Evolutionary conservation across 169 alveolate species (phyloP), one percentile per base, ranked within the genome.

Genomic region (Fabrea salina): DNA sequence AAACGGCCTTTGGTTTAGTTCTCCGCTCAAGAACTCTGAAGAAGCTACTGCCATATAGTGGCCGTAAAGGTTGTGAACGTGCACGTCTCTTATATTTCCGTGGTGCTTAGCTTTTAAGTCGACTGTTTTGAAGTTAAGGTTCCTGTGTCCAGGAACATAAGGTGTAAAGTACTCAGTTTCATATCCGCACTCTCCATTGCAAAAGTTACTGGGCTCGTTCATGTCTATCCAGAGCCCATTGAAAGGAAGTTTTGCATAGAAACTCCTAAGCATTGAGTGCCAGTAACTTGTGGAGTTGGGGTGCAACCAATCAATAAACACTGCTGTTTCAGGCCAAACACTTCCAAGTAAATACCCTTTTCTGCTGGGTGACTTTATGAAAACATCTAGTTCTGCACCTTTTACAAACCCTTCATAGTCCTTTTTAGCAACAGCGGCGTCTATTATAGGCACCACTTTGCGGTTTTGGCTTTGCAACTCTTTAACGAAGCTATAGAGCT

Each of bases 301-400:
- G 44, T 83, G 44, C 47, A 87, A 75, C 58, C 80, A 91, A 75
- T 94, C 96, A n/a, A 92, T 91, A 68, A 83, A 94, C 16, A 86
- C 86, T n/a, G 91, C 88, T 16, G 85, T 86, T 27, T 92, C 94
- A 16, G 97, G 97, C 96, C 96, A 94, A 5, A 91, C 96, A 56
- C 83, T 37, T 4, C 95, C 91, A 57, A 88, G 72, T 33, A 93
- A 79, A 51, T 53, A 58, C 27, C 86, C 83, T 30, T 84, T 83
- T 75, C 30, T 39, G 57, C 25, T 16, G 75, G 75, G 41, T 35
- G 80, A 56, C 82, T 75, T 84, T 81, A 81, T 35, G 74, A 88
- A 89, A 5, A 89, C 86, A 54, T n/a, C n/a, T n/a, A n/a, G n/a
- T n/a, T n/a, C n/a, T n/a, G n/a, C n/a, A n/a, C n/a, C n/a, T n/a